Evolutionary conservation across 106 monocot species (phyloP), one percentile per base, ranked within the genome.

Genomic region (Cymbidium sinense): DNA sequence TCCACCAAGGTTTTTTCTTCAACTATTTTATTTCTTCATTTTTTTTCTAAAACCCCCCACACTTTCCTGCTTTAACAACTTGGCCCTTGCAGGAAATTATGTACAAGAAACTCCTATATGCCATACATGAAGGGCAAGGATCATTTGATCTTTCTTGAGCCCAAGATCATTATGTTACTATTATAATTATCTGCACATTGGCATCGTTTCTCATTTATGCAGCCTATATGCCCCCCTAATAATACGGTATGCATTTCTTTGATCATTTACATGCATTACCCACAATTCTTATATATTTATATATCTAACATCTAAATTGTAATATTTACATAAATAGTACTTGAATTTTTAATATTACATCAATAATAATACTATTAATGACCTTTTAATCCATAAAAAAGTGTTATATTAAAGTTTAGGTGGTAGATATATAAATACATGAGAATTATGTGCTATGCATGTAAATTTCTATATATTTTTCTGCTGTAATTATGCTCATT

Each of bases 111-210:
- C 81, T 98, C 41, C 79, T 98, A 30, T 98, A 92, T 82, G 94
- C 94, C 0, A 92, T 98, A 7, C 82, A 51, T 23, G 98, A 98
- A 78, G 98, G 98, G 37, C 98, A 94, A 58, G 98, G 98, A 76
- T 98, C 98, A 33, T 98, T 98, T 81, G 94, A 98, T 90, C 80
- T 98, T 78, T 98, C 94, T 37, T 93, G 81, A 79, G 43, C 20
- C 69, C 18, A 69, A 69, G 15, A 34, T 0, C 33, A 15, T 18
- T 8, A 7, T 25, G 25, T 69, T 69, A 69, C 34, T 69, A 39
- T 39, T 1, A 39, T 39, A 64, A n/a, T n/a, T 28, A 12, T 64
- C 20, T 19, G 54, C 54, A 54, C 13, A 21, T 20, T 54, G 19
- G 54, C 37, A 39, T 23, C 5, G 37, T 64, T 64, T 3, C 67